These are phyloP conservation scores for Penicillium odoratum DNA, from an alignment of 495 filamentous ascomycete species.

Conservation along the genomic window DNA sequence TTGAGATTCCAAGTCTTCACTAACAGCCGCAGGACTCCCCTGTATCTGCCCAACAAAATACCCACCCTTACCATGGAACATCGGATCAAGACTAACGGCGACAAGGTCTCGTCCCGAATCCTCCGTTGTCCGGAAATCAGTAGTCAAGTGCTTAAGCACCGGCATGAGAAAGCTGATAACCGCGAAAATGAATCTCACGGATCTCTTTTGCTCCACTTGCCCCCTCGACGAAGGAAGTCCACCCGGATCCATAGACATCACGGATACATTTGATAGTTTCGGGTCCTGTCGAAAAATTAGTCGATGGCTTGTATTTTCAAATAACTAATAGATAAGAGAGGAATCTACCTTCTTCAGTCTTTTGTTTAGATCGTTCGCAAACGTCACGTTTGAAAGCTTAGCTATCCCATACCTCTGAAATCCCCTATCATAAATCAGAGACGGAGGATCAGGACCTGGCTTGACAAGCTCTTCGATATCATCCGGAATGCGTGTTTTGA, in stretches of 20 bases:
- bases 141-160: constrained; percentile 34
- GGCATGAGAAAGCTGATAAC: constrained; percentile 23
- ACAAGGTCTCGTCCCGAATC: constrained; percentile 27
- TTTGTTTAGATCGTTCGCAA: constrained; percentile 43
- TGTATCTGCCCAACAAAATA: constrained; percentile 20
- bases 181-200: constrained; percentile 10
- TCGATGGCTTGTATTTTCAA: neutral
- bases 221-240: constrained; percentile 23
- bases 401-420: constrained; percentile 46
- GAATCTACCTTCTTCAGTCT: constrained; percentile 30
- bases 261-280: constrained; percentile 21
- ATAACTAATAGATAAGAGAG: neutral
- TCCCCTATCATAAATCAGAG: constrained; percentile 37
- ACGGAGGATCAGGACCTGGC: constrained; percentile 17
- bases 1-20: constrained; percentile 7
- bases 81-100: constrained; percentile 18
- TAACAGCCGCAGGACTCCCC: constrained; percentile 8
- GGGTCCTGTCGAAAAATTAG: constrained; percentile 14
- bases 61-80: constrained; percentile 18
- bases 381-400: constrained; percentile 45
- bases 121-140: constrained; percentile 18
- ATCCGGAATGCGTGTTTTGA: constrained; percentile 19
- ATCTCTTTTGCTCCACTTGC: constrained; percentile 19
- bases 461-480: constrained; percentile 29
- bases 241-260: constrained; percentile 28